These are phyloP conservation scores for Candida parachauliodes DNA, from an alignment of 805 yeast species.

Conservation along the genomic window DNA sequence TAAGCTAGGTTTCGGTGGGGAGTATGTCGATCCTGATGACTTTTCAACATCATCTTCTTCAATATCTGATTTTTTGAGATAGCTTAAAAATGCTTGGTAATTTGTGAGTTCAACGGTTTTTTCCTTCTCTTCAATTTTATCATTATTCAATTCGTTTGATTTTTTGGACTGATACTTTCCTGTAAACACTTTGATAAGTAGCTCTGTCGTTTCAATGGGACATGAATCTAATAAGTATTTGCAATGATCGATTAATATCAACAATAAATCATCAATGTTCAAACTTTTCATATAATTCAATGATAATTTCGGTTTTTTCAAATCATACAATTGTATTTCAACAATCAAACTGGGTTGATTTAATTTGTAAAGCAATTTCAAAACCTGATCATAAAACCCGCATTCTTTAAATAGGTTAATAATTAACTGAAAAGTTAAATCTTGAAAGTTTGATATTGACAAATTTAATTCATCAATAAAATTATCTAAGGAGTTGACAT, in stretches of 20 bases:
- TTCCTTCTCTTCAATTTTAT: constrained; percentile 11
- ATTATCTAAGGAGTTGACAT: constrained; percentile 49
- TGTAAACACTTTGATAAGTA: constrained; percentile 83
- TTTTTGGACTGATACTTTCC: constrained; percentile 62
- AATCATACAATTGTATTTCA: constrained; percentile 65
- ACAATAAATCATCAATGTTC: constrained; percentile 69
- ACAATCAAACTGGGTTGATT: constrained; percentile 75
- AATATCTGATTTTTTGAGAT: constrained; percentile 11
- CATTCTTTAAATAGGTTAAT: constrained; percentile 71
- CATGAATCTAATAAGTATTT: constrained; percentile 58
- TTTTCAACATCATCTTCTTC: constrained; percentile 4
- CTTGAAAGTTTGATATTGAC: constrained; percentile 21
- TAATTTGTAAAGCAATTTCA: constrained; percentile 62
- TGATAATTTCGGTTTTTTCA: constrained; percentile 46
- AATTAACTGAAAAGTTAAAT: constrained; percentile 65
- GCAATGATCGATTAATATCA: constrained; percentile 66
- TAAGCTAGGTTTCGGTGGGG: constrained; percentile 86
- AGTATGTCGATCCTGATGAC: constrained; percentile 59
- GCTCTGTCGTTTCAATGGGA: constrained; percentile 79
- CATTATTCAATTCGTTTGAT: constrained; percentile 8
- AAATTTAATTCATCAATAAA: constrained; percentile 48
- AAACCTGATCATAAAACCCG: constrained; percentile 63
- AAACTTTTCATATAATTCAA: constrained; percentile 65
- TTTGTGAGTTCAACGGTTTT: constrained; percentile 22
- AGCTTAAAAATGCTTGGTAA: constrained; percentile 29